Base-by-base conservation (phyloP, 2,329 filamentous ascomycete species). In the Fusarium oligoseptatum region DNA sequence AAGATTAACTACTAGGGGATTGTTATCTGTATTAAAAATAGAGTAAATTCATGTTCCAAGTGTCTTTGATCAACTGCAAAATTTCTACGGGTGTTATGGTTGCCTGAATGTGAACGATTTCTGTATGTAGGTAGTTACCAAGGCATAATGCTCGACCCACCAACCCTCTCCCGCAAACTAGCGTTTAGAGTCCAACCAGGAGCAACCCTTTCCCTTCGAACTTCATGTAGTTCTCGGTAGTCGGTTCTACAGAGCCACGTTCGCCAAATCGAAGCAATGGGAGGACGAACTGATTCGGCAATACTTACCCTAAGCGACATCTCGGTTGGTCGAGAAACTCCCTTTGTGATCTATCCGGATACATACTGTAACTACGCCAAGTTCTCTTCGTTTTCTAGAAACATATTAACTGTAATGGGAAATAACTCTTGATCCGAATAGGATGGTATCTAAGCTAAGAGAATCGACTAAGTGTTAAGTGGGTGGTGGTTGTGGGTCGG, bases 1-100 rank as follows among this genome's bases (percentile, higher is more conserved):
- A 72, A 72, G 60, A 72, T 72, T 27, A 60, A 72, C 14, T 72
- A 72, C 20, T 64, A 65, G 37, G 45, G 11, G 3, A 4, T 20
- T 10, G 9, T 12, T 6, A 50, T 27, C 8, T 50, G 9, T 29
- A 17, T 11, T 5, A n/a, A 50, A 60, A 60, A 50, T 62, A 48
- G 39, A 62, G 36, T 62, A 50, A 29, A 11, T 37, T 14, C 32
- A 39, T 57, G 14, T 36, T 50, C 3, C 4, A 50, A 11, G 15
- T 50, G 12, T 17, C 15, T 29, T 50, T 17, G 24, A 11, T 6
- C 3, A 29, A 17, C 3, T 4, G 17, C 0, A 12, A 50, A 29
- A 2, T 7, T 11, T 6, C 9, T 2, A 4, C 7, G 1, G 0
- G 15, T n/a, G 15, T 12, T 9, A 27, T 4, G 17, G 24, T 8